phyloP scores from a whole-genome alignment of 148 eudicot species.

The Persicaria tinctoria region DNA sequence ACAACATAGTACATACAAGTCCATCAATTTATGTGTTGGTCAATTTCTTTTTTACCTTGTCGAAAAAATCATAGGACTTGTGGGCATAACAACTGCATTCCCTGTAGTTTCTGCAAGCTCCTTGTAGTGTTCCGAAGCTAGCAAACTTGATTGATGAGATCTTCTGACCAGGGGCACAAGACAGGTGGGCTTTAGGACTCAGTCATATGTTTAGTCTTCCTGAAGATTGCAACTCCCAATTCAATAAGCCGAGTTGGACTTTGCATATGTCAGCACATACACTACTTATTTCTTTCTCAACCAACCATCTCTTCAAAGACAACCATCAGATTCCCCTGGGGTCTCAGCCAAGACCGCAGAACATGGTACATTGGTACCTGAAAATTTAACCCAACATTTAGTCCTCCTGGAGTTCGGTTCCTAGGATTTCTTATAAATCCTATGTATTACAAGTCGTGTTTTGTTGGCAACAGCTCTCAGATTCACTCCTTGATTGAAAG shows the following conservation, averaged over 20 bases:
- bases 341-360: slow-evolving; percentile 79
- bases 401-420: not conserved
- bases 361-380: slow-evolving; percentile 59
- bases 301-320: slow-evolving; percentile 78
- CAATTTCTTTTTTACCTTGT: slow-evolving; percentile 36
- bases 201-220: slow-evolving; percentile 47
- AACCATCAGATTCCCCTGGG: slow-evolving; percentile 62
- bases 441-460: not conserved
- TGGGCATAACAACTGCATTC: slow-evolving; percentile 74
- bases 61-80: slow-evolving; percentile 55
- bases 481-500: slow-evolving; percentile 63
- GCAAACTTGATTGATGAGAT: slow-evolving; percentile 68
- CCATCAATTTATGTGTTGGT: no score
- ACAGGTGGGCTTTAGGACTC: slow-evolving; percentile 68
- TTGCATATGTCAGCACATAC: slow-evolving; percentile 56
- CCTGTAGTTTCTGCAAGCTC: slow-evolving; percentile 55
- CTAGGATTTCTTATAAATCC: slow-evolving; percentile 19
- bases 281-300: slow-evolving; percentile 53
- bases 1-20: not conserved
- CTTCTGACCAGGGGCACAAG: slow-evolving; percentile 60
- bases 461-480: slow-evolving; percentile 73
- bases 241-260: slow-evolving; percentile 59
- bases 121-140: slow-evolving; percentile 78
- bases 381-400: slow-evolving; percentile 10
- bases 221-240: slow-evolving; percentile 48